Base-by-base conservation (phyloP, 2,329 filamentous ascomycete genomes). In the Aspergillus ruber region DNA sequence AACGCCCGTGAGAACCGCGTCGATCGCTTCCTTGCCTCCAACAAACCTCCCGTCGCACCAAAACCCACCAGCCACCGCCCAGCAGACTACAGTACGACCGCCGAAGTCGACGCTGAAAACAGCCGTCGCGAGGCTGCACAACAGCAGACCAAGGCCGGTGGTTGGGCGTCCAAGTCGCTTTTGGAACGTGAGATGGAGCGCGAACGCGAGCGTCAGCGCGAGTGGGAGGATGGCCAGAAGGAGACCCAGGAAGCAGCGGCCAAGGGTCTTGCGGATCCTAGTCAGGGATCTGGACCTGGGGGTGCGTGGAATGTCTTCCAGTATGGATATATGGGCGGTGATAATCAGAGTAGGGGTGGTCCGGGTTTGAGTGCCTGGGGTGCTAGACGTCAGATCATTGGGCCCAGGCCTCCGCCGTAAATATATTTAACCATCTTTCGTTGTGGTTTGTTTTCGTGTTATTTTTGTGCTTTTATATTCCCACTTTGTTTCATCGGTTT, bases 101-200 rank as follows among this genome's bases (percentile, higher is more conserved):
- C 75, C 5, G 80, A 83, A 63, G 73, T 78, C 46, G 75, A 78
- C 40, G 71, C 69, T 9, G 78, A 82, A 55, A 78, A 80, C 51
- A 72, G 72, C 43, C 74, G 78, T 13, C 78, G 80, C 13, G 54
- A 72, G 2, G 75, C 74, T 1, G 74, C 78, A 0, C 80, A 82
- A 52, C 65, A 74, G 44, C 78, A 78, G 58, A 83, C 80, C 25
- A 77, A 77, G 52, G 78, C 78, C 10, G 77, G 74, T 17, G 79
- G 77, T 2, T 82, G 79, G 79, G 79, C 80, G 0, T 77, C 74
- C n/a, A 83, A 81, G 58, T 81, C 79, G 2, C 71, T 85, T 1
- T 71, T 84, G 3, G 81, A 84, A 58, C 76, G 81, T 6, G 82
- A 85, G 55, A 85, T 84, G 82, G 81, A 85, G 60, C 77, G 79